Base-by-base conservation (phyloP, 2,329 filamentous ascomycete species). In the Ambrosiella xylebori region DNA sequence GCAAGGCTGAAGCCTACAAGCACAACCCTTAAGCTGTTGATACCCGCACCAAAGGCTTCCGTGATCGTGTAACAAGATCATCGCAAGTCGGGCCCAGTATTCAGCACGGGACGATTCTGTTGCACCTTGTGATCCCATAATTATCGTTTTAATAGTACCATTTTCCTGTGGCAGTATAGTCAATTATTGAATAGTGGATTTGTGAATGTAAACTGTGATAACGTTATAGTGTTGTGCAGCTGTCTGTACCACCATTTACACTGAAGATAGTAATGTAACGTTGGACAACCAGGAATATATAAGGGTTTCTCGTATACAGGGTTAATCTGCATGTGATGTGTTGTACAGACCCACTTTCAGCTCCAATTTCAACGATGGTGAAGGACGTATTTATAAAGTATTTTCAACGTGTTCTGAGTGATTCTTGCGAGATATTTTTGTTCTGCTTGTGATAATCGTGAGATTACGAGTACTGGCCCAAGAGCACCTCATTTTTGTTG, bases 1-100 rank as follows among this genome's bases (percentile, higher is more conserved):
- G 63, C 64, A 73, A 73, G 68, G 71, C 71, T 17, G 68, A 71
- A 2, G 71, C 66, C 57, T 69, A 73, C 68, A 73, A 73, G 69
- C 58, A 71, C 7, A 60, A 60, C 59, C 55, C 56, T 55, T 58
- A 57, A 8, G 7, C 7, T 39, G 37, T 11, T n/a, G 1, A 7
- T 37, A 4, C n/a, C n/a, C 13, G 51, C 37, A 9, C 7, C 15
- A 3, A 51, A 13, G 9, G 17, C 35, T 51, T 27, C 15, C 35
- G 15, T 49, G 45, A n/a, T 39, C 3, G 37, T 41, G 11, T 41
- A 41, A 19, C 19, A 19, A 12, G n/a, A n/a, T n/a, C 6, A n/a
- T 11, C n/a, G 40, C 40, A 41, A 11, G n/a, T 54, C 51, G 51
- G 36, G n/a, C 51, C 51, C 51, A 36, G 51, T 38, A 1, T 54